phyloP scores from a whole-genome alignment of 2,329 filamentous ascomycete genomes.

The Arthrinium phaeospermum region DNA sequence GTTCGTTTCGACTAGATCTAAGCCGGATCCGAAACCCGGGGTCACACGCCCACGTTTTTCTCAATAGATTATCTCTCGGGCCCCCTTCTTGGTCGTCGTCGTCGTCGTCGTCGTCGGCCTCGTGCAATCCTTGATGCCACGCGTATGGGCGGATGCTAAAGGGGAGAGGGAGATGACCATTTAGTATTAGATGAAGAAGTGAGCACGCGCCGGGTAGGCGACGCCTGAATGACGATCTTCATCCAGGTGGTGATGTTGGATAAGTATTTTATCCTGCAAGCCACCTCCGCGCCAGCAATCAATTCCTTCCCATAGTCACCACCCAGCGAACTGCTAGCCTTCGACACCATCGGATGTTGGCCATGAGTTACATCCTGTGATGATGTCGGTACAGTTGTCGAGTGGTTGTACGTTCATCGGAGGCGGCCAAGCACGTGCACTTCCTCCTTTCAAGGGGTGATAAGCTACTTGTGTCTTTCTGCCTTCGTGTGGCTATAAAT shows the following conservation, averaged over 20 bases:
- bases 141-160: no score
- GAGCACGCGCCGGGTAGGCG: neutral
- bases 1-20: neutral
- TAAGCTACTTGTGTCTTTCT: neutral
- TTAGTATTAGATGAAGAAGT: neutral
- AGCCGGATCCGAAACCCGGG: neutral
- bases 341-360: neutral
- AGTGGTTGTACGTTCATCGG: neutral
- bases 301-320: no score
- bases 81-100: neutral
- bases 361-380: neutral
- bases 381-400: neutral
- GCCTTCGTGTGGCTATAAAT: no score
- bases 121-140: neutral
- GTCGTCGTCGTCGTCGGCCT: no score
- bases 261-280: neutral
- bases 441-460: neutral
- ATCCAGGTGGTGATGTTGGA: neutral
- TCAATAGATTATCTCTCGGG: neutral
- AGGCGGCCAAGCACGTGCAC: neutral
- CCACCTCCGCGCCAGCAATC: neutral
- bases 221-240: neutral
- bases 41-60: neutral
- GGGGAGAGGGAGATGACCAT: no score
- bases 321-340: no score